Evolutionary conservation across 2,329 filamentous ascomycete species (phyloP).

Genomic region (Biscogniauxia mediterranea): DNA sequence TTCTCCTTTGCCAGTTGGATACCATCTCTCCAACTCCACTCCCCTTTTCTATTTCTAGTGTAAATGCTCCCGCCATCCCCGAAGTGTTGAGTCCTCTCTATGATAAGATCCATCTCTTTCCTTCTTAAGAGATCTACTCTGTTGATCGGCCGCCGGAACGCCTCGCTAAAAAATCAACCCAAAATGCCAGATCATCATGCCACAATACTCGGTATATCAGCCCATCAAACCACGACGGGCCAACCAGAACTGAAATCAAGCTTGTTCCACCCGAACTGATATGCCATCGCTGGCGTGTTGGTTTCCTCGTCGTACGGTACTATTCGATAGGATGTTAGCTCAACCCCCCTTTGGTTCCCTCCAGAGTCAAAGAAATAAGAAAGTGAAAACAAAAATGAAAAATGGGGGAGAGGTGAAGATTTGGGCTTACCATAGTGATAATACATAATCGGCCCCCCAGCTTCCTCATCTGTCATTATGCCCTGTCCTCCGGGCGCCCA

Average conservation of each 20-base stretch:
- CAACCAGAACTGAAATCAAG: slow-evolving; percentile 23
- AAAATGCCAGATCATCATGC: neutral
- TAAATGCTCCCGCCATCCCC: neutral
- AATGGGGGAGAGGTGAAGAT: neutral
- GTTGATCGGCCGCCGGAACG: neutral
- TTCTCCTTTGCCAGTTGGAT: too few species aligned
- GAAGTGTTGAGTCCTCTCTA: neutral
- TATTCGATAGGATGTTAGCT: neutral
- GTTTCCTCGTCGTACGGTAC: slow-evolving; percentile 17
- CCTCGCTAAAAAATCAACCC: neutral
- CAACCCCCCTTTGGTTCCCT: neutral
- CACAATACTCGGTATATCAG: neutral
- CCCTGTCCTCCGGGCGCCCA: slow-evolving; percentile 25
- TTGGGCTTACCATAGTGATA: slow-evolving; percentile 23
- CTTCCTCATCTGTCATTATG: slow-evolving; percentile 19
- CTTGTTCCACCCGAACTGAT: slow-evolving; percentile 25
- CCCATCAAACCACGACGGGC: slow-evolving; percentile 16
- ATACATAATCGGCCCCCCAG: slow-evolving; percentile 20
- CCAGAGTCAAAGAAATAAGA: neutral
- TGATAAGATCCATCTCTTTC: neutral
- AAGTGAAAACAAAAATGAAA: neutral
- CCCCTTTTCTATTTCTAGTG: neutral
- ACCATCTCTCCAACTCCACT: too few species aligned
- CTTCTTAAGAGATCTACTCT: neutral
- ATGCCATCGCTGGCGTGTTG: slow-evolving; percentile 13